Conservation (phyloP, 2,329 filamentous ascomycete species). For the Botrytis cinerea region DNA sequence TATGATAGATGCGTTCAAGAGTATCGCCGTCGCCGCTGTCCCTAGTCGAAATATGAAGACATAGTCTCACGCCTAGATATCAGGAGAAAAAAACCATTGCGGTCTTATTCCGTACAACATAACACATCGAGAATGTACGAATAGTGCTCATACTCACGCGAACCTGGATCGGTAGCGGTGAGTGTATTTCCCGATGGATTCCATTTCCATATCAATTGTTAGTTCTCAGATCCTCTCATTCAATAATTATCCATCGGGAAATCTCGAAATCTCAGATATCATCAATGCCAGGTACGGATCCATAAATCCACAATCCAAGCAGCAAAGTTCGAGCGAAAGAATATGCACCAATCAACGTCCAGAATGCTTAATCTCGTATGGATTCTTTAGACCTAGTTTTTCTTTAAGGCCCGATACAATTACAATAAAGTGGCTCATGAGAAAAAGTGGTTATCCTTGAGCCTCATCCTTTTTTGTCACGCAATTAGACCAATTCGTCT, state of each 20-base stretch:
- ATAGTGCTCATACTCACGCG: not conserved
- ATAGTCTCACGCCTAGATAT: not conserved
- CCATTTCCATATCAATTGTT: not conserved
- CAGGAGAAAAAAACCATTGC: not conserved
- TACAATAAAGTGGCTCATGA: not conserved
- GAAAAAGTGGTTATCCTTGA: slow-evolving; percentile 6
- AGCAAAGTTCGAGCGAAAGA: slow-evolving; percentile 1
- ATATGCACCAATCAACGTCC: not conserved
- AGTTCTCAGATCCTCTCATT: slow-evolving; percentile 1
- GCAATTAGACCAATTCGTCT: slow-evolving; percentile 7
- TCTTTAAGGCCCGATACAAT: slow-evolving; percentile 15
- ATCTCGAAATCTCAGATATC: slow-evolving; percentile 16
- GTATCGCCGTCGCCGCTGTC: not conserved
- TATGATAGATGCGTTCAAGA: not conserved
- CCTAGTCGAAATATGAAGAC: not conserved
- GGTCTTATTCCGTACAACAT: not conserved
- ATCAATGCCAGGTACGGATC: slow-evolving; percentile 15
- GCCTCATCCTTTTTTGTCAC: slow-evolving; percentile 15
- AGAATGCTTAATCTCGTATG: not conserved
- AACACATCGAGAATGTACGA: not conserved
- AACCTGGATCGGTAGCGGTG: not conserved
- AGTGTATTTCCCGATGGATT: not conserved
- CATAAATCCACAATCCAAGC: not conserved
- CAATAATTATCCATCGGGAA: slow-evolving; percentile 14
- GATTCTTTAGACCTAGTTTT: not conserved